Percentiles rank a stretch among this genome's conserved stretches.
phyloP scores from a whole-genome alignment of 2,329 filamentous ascomycete species.

The Cercospora brassicicola region DNA sequence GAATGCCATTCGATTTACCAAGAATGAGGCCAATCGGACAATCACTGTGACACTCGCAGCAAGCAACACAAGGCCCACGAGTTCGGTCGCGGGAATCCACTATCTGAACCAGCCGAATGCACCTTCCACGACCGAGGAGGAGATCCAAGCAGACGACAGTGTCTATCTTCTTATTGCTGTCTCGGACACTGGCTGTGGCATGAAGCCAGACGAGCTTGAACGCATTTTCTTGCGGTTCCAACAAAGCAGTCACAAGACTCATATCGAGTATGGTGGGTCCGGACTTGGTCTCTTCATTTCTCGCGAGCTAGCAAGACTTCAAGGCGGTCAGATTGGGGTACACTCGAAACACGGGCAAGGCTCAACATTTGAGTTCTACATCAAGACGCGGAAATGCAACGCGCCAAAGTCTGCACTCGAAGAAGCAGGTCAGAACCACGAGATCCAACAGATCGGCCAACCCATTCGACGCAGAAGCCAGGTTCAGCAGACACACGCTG shows the following conservation, averaged over 20 bases:
- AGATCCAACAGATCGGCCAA: background rate
- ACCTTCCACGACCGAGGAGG: background rate
- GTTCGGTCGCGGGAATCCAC: background rate
- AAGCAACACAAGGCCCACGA: slow-evolving; percentile 9
- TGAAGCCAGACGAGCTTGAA: slow-evolving; percentile 41
- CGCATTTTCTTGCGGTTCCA: slow-evolving; percentile 68
- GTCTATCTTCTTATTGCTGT: slow-evolving; percentile 37
- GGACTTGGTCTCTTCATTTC: slow-evolving; percentile 71
- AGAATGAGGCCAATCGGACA: slow-evolving; percentile 30
- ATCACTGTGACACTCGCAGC: slow-evolving; percentile 38
- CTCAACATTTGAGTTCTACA: slow-evolving; percentile 67
- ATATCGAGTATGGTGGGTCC: slow-evolving; percentile 68
- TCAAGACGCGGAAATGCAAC: slow-evolving; percentile 42
- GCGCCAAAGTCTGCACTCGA: background rate
- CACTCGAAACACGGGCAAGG: slow-evolving; percentile 58
- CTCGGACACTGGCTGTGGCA: slow-evolving; percentile 44
- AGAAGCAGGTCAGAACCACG: background rate
- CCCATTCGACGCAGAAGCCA: background rate
- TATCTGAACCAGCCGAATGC: slow-evolving; percentile 10
- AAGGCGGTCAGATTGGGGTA: slow-evolving; percentile 70
- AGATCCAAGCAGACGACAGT: slow-evolving; percentile 32
- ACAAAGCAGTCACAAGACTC: slow-evolving; percentile 66
- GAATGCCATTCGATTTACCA: slow-evolving; percentile 21
- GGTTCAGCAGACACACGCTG: background rate
- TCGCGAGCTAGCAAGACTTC: slow-evolving; percentile 64